Percentiles rank a stretch among this genome's conserved stretches.
Conservation (phyloP, 148 eudicot genomes). For the Cornus kousa region DNA sequence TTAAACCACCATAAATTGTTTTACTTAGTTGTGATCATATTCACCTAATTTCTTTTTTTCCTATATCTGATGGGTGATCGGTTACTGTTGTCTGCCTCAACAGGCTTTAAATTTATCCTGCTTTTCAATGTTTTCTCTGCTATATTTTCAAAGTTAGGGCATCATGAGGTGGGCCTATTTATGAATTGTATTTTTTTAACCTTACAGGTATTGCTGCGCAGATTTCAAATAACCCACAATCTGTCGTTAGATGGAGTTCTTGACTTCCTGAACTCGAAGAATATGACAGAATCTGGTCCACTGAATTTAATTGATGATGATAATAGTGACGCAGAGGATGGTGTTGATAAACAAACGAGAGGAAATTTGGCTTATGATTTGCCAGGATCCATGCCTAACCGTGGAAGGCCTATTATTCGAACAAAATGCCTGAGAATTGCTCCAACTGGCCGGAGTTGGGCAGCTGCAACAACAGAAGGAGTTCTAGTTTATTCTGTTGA, state of each 20-base stretch:
- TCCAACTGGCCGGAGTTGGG: constrained; percentile 93
- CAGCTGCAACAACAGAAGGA: constrained; percentile 98
- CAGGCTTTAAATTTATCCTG: not conserved
- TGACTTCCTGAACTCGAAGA: constrained; percentile 84
- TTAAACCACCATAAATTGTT: not conserved
- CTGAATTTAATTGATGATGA: constrained; percentile 80
- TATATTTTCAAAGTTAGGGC: not conserved
- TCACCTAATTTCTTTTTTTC: not conserved
- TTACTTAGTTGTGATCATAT: not conserved
- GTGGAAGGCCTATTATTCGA: constrained; percentile 80
- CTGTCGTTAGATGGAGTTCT: constrained; percentile 94
- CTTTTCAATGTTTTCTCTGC: not conserved
- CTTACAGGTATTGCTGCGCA: constrained; percentile 76
- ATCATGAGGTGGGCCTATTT: not conserved
- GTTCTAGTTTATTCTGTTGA: constrained; percentile 88
- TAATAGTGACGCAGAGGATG: constrained; percentile 80
- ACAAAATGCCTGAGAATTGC: constrained; percentile 87
- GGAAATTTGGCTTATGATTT: constrained; percentile 56
- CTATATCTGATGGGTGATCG: not conserved
- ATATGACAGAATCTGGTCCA: constrained; percentile 98
- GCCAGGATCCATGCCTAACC: constrained; percentile 82
- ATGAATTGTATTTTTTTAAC: not conserved
- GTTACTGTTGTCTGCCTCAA: not conserved
- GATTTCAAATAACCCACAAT: constrained; percentile 89
- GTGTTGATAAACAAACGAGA: constrained; percentile 69